Evolutionary conservation across 2,329 filamentous ascomycete genomes (phyloP), one percentile per base, ranked within the genome.

Genomic region (Graphilbum fragrans): DNA sequence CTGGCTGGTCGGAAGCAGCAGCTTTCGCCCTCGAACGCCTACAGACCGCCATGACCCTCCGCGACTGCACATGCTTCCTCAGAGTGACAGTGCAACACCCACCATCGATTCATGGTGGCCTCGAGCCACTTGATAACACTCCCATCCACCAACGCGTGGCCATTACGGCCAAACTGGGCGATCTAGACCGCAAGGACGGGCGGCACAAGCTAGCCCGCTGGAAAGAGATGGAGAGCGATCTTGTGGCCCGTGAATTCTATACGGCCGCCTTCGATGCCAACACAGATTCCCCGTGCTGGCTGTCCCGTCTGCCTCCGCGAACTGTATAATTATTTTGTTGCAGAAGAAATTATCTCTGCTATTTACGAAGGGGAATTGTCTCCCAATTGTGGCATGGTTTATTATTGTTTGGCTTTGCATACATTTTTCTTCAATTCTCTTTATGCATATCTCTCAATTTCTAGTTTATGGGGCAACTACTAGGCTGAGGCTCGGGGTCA

Each of bases 11-110:
- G 7, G 23, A 7, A 7, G 23, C 23, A 7, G 23, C 23, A 7
- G 23, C 23, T 7, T 12, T 12, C 7, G 23, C 23, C 23, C 58
- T 69, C 29, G 55, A 61, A 11, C 63, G 70, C 22, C 77, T 83
- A 45, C 69, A 73, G 12, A 64, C 84, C 7, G 82, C 82, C 42
- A 90, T 90, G 84, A 88, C 85, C 4, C 58, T 92, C 49, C 67
- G 85, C 38, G 85, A 92, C 62, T 87, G 84, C 56, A 85, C 82
- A 4, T 72, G 84, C 51, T 87, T 81, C 53, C 64, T 86, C 33
- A 74, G 75, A 52, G 69, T 86, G 42, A 46, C 41, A 5, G 10
- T 39, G 4, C 18, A 37, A 9, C 43, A 46, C 12, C 42, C 45
- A 6, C 46, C 51, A 11, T 56, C 23, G 7, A 7, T 12, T 27